Evolutionary conservation across 2,329 filamentous ascomycete species (phyloP), one percentile per base, ranked within the genome.

Genomic region (Colletotrichum trifolii): DNA sequence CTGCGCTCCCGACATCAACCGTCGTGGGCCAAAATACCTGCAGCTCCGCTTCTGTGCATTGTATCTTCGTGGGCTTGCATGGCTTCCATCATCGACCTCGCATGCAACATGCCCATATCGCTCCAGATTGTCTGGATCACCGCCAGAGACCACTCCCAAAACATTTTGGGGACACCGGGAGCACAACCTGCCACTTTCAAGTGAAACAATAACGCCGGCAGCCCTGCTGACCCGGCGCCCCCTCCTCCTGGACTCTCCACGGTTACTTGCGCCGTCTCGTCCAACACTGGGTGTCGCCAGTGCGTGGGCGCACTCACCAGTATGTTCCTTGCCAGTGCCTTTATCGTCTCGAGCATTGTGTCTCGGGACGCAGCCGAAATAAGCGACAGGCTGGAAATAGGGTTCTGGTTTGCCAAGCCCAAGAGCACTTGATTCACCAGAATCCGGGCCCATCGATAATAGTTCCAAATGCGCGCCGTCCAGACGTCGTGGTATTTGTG

Each of bases 381-480:
- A n/a, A 76, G 69, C 1, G 72, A 69, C 4, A 69, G 64, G 52
- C 77, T 77, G 5, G 79, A 82, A 7, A 70, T 54, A 0, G 83
- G 83, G 58, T 78, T 80, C 1, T 70, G 71, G 43, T 74, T 73
- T 6, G 74, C 73, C 38, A 80, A 71, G 10, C 78, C 76, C 9
- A 85, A 72, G 11, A 89, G 80, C 46, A 80, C 77, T 66, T 87
- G 81, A 70, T 81, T 83, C 13, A 82, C 71, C 9, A 88, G 73
- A 33, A 88, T 82, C n/a, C 85, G 82, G 7, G 81, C 80, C 79
- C 85, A 87, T 33, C 87, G 85, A 69, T 85, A 87, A 68, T 89
- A 83, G 64, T 85, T 86, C 85, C 85, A 89, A 45, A 85, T 79
- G 33, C 83, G 80, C 8, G 82, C 84, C 15, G 81, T 75, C 79